phyloP scores from a whole-genome alignment of 352 stramenopile genomes.

The Globisporangium emineosum region DNA sequence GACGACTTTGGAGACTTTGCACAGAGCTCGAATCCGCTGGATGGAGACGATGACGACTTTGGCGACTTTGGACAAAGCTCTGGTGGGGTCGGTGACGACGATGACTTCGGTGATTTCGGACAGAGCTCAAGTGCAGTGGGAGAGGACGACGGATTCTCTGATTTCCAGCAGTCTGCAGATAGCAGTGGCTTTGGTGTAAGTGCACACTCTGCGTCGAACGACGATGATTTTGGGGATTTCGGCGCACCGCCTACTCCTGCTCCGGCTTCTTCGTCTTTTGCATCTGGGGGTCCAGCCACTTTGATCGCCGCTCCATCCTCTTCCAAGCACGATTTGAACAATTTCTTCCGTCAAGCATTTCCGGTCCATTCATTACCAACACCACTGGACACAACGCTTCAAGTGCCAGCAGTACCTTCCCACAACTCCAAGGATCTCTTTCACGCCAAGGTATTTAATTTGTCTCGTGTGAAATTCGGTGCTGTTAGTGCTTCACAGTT shows the following conservation, averaged over 20 bases:
- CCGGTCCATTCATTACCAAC: slow-evolving; percentile 16
- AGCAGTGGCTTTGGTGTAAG: not conserved
- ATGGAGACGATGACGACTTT: slow-evolving; percentile 24
- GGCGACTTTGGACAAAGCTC: slow-evolving; percentile 23
- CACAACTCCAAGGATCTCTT: slow-evolving; percentile 15
- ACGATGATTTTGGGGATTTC: slow-evolving; percentile 20
- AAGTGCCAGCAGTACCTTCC: not conserved
- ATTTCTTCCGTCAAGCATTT: slow-evolving; percentile 42
- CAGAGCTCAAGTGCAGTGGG: slow-evolving; percentile 1
- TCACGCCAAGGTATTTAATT: slow-evolving; percentile 14
- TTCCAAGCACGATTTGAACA: slow-evolving; percentile 28
- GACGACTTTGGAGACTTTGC: slow-evolving; percentile 34
- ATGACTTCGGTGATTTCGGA: slow-evolving; percentile 31
- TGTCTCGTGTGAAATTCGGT: not conserved
- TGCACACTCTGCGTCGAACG: not conserved
- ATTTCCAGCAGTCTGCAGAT: not conserved
- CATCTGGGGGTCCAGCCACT: not conserved
- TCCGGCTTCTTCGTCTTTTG: slow-evolving; percentile 1
- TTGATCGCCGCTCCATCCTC: slow-evolving; percentile 9
- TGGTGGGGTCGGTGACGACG: not conserved
- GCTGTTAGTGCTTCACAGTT: not conserved
- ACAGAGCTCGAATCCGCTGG: not conserved
- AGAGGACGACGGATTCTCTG: slow-evolving; percentile 1
- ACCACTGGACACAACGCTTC: slow-evolving; percentile 5
- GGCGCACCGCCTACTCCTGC: not conserved